Percentiles rank a stretch among this genome's conserved stretches.
Conservation (phyloP, 306 rosid genomes). For the Erythrophleum fordii region DNA sequence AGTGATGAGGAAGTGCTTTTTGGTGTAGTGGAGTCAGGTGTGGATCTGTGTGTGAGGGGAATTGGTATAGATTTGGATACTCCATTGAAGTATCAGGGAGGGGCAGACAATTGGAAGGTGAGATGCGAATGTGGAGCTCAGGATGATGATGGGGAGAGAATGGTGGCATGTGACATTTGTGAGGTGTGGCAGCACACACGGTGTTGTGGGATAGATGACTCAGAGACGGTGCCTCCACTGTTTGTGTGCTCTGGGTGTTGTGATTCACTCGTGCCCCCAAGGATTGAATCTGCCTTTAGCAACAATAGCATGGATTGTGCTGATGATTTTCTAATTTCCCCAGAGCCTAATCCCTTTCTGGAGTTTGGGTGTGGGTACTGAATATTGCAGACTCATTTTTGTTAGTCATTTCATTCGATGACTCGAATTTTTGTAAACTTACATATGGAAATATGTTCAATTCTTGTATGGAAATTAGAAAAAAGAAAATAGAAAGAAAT, state of each 20-base stretch:
- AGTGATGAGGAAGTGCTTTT: conserved; percentile 66
- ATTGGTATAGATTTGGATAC: conserved; percentile 53
- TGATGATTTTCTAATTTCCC: conserved; percentile 40
- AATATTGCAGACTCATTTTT: not conserved
- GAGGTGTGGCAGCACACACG: conserved; percentile 91
- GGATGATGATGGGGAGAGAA: conserved; percentile 91
- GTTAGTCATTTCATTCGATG: not conserved
- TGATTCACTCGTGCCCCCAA: conserved; percentile 56
- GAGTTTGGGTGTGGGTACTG: conserved; percentile 48
- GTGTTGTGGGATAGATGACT: conserved; percentile 71
- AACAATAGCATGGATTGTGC: conserved; percentile 32
- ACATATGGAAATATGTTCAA: not conserved
- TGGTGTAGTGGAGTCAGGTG: conserved; percentile 69
- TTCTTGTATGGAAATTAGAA: not conserved
- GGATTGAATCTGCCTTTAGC: conserved; percentile 35
- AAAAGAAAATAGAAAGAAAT: not conserved
- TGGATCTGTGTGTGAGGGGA: conserved; percentile 65
- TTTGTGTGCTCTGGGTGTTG: conserved; percentile 77
- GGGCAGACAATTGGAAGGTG: conserved; percentile 75
- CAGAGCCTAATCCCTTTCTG: conserved; percentile 38
- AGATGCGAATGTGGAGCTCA: conserved; percentile 83
- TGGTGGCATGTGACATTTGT: conserved; percentile 90
- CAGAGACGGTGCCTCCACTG: conserved; percentile 67
- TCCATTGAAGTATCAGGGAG: conserved; percentile 68
- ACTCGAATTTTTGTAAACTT: not conserved